These are phyloP conservation scores for Fusarium mexicanum DNA, from an alignment of 2,329 filamentous ascomycete genomes.

Conservation along the genomic window DNA sequence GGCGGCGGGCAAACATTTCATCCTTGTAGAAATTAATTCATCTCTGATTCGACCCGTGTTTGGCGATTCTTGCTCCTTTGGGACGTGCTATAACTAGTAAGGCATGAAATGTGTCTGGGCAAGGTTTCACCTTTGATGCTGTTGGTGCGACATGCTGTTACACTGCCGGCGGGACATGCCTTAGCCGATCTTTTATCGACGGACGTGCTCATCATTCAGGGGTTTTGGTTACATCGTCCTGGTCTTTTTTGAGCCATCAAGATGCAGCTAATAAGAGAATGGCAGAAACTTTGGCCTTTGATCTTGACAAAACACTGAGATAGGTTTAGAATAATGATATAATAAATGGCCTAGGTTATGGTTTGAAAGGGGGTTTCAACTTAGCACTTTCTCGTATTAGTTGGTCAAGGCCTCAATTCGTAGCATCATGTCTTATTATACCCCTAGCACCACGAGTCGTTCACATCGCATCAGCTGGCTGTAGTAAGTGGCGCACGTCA, in stretches of 20 bases:
- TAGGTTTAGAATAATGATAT: background rate
- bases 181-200: conserved; percentile 18
- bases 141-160: background rate
- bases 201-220: conserved; percentile 8
- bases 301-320: background rate
- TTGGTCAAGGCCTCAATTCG: background rate
- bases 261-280: background rate
- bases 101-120: conserved; percentile 19
- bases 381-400: background rate
- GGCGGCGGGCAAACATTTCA: conserved; percentile 46
- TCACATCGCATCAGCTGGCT: background rate
- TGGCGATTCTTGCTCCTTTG: conserved; percentile 1
- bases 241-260: background rate
- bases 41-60: conserved; percentile 4
- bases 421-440: background rate
- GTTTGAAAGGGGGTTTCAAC: background rate
- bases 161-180: background rate
- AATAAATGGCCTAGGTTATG: background rate
- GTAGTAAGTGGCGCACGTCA: background rate
- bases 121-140: conserved; percentile 17
- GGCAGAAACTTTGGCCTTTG: background rate
- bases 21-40: conserved; percentile 9
- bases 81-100: background rate
- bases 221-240: conserved; percentile 31
- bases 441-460: background rate